Evolutionary conservation across 2,329 filamentous ascomycete species (phyloP).

Genomic region (Phaeophleospora eucalypticola): DNA sequence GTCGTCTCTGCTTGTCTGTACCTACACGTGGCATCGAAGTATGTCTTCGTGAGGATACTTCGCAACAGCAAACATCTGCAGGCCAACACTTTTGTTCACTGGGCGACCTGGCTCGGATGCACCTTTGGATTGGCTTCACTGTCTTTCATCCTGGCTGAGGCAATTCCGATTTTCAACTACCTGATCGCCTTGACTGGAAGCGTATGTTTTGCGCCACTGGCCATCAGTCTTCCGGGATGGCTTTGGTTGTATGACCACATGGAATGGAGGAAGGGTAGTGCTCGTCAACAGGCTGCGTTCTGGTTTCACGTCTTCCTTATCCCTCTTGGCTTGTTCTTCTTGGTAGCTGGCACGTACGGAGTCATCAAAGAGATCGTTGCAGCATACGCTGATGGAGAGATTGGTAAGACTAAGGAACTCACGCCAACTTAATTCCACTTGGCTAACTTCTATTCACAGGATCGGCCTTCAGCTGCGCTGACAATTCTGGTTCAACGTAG

Average conservation of each 20-base stretch:
- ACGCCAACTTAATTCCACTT: background rate
- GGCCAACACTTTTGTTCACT: constrained; percentile 49
- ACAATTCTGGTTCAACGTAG: background rate
- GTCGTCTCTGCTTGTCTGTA: constrained; percentile 48
- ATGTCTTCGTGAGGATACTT: constrained; percentile 54
- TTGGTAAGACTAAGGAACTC: constrained; percentile 29
- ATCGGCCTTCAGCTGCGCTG: background rate
- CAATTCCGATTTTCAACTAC: constrained; percentile 54
- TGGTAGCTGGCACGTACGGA: constrained; percentile 48
- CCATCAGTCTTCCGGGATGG: constrained; percentile 46
- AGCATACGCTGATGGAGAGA: constrained; percentile 47
- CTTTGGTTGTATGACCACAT: constrained; percentile 51
- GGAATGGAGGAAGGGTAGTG: constrained; percentile 37
- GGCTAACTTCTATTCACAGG: background rate
- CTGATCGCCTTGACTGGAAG: constrained; percentile 48
- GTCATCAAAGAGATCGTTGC: constrained; percentile 50
- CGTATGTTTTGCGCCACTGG: constrained; percentile 50
- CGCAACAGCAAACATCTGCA: constrained; percentile 50
- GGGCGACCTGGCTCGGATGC: constrained; percentile 49
- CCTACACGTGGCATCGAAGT: constrained; percentile 51
- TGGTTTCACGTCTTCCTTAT: constrained; percentile 42
- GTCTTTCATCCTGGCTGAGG: constrained; percentile 50
- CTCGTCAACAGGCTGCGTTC: constrained; percentile 37
- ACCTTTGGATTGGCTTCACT: constrained; percentile 42
- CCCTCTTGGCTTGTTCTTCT: constrained; percentile 45